Base-by-base conservation (phyloP, 1,139 yeast genomes). In the Suhomyces kunorum region DNA sequence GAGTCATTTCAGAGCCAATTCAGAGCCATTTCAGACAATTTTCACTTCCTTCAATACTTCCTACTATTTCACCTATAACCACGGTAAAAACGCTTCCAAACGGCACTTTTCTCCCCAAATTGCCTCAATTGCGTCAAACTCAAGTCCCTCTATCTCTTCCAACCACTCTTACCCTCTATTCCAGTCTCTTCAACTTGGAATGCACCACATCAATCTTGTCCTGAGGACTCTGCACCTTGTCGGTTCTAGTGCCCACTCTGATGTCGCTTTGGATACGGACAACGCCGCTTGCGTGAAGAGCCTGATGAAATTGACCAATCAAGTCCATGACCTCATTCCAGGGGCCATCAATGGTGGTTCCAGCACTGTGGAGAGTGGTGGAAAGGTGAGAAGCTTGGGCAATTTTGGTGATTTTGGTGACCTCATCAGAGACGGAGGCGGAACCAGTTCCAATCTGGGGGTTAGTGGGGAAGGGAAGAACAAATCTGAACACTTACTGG, bases 261-360 rank as follows among this genome's bases (percentile, higher is more conserved):
- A 88, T 84, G 51, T 87, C 95, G 48, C 88, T 80, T 58, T 88
- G 96, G 39, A 87, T 80, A 55, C 96, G 72, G 11, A 82, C 74
- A 12, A 85, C 79, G 1, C 94, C 95, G 16, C 66, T 66, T 5
- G 66, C 67, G 55, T 88, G 96, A 36, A 87, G 75, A 36, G 69
- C 66, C 53, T 83, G 81, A 54, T 88, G 96, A 53, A 87, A 67
- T 50, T 78, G 75, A n/a, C 96, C 96, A 52, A 88, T 83, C 40
- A 86, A 65, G 22, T 71, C 78, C 79, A 82, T 84, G 2, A 88
- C 96, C 41, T 84, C 87, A 54, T 81, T 80, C 96, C 96, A 88
- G n/a, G 89, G 89, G 0, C 96, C 96, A 53, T 85, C 86, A 54
- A 87, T 83, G 5, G 96, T 87, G 8, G 96, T 87, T 5, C 96